phyloP scores from a whole-genome alignment of 306 rosid genomes.

The Inga laurina region DNA sequence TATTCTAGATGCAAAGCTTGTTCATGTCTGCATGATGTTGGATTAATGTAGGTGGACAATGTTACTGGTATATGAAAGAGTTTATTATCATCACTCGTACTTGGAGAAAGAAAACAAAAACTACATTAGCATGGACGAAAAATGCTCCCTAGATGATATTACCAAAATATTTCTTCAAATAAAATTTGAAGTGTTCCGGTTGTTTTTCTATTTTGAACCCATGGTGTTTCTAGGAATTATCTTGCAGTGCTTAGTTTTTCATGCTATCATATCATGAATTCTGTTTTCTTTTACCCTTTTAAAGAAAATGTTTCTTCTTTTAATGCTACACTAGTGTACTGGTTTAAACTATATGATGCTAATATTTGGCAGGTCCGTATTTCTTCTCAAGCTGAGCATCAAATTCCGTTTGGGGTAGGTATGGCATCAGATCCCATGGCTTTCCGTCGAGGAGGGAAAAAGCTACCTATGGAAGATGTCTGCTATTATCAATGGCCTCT shows the following conservation, averaged over 20 bases:
- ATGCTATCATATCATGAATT: conserved; percentile 4
- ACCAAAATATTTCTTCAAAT: conserved; percentile 1
- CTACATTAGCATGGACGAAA: neutral
- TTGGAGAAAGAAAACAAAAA: conserved; percentile 2
- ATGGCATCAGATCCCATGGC: conserved; percentile 97
- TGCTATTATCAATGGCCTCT: conserved; percentile 95
- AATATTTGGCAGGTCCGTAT: conserved; percentile 64
- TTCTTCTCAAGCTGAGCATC: conserved; percentile 56
- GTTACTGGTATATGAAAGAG: conserved; percentile 10
- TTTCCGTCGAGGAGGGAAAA: conserved; percentile 90
- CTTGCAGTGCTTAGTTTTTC: conserved; percentile 17
- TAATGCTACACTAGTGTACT: neutral
- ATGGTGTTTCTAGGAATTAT: conserved; percentile 17
- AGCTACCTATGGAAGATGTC: conserved; percentile 95
- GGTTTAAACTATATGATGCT: conserved; percentile 3
- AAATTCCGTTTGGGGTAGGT: conserved; percentile 85
- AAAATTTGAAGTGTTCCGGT: neutral
- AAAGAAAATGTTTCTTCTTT: neutral
- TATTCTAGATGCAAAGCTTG: conserved; percentile 24
- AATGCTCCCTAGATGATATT: conserved; percentile 3
- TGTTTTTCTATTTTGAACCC: conserved; percentile 18
- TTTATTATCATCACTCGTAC: neutral
- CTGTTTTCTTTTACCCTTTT: neutral
- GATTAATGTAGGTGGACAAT: conserved; percentile 11
- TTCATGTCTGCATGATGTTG: conserved; percentile 26